Evolutionary conservation across 306 rosid species (phyloP), one percentile per base, ranked within the genome.

Genomic region (Rubus idaeus): DNA sequence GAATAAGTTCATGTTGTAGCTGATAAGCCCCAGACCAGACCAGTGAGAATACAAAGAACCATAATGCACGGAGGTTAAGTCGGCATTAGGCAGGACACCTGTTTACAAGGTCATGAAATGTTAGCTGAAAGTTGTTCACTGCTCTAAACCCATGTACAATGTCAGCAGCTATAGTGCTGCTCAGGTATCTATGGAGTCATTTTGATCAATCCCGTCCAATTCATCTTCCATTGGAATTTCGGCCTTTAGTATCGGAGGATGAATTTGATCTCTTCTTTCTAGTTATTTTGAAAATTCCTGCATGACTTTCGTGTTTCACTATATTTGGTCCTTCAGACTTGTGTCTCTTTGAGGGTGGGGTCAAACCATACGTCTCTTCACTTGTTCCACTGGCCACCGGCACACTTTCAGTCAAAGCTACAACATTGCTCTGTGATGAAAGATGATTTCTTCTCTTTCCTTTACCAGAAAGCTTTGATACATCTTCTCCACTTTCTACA

Each of bases 231-330:
- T 88, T 88, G 83, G 91, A 88, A 84, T 55, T 85, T 51, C 86
- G 94, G 62, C 91, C 96, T 80, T 86, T 90, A 14, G 86, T 77
- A 75, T 92, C 96, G 4, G 93, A 85, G 68, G 79, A 77, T 23
- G 94, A 83, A 77, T 91, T 83, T 30, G 99, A 93, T 78, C 99
- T 88, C 88, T 93, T 96, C 86, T 89, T 96, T 70, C 78, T 91
- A 75, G 90, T 87, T 68, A 95, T 87, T 68, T 88, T 91, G 98
- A 97, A 96, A 45, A 97, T 87, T 64, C 76, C 77, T 66, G 88
- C 77, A 35, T 82, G 85, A 73, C 77, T 64, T 37, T 90, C 90
- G 10, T 81, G 88, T 75, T 77, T 88, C 81, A 68, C 89, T 39
- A 75, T 64, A 63, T 80, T 79, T 60, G 69, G 78, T 23, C 72